These are phyloP conservation scores for Phyllosticta citriasiana DNA, from an alignment of 2,329 filamentous ascomycete species.

Conservation along the genomic window DNA sequence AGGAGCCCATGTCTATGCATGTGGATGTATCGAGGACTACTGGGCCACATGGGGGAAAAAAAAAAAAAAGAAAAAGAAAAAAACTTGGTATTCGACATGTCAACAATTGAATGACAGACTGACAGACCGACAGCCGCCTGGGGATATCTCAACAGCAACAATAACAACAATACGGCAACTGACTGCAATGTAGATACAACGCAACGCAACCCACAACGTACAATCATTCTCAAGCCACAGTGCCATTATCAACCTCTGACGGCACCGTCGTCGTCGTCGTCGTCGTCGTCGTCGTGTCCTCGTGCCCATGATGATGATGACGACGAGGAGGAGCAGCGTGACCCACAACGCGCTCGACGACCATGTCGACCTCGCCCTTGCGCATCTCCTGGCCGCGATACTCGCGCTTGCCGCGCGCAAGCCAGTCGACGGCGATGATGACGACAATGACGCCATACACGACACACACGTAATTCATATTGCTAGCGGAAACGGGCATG, in stretches of 20 bases:
- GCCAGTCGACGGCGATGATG: slow-evolving; percentile 22
- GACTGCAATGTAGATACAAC: not conserved
- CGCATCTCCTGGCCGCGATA: slow-evolving; percentile 22
- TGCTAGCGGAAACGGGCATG: slow-evolving; percentile 20
- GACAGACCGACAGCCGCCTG: no score
- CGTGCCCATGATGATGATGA: not conserved
- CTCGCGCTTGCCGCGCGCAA: slow-evolving; percentile 20
- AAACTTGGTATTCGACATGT: no score
- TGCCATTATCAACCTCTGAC: not conserved
- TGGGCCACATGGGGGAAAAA: no score
- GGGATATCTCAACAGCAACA: not conserved
- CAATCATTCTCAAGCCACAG: not conserved
- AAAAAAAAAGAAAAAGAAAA: no score
- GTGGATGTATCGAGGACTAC: no score
- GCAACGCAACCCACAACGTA: not conserved
- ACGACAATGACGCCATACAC: slow-evolving; percentile 19
- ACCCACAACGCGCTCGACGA: slow-evolving; percentile 7
- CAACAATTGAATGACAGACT: no score
- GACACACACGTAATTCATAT: slow-evolving; percentile 22
- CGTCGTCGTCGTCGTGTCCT: not conserved
- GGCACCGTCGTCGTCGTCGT: not conserved
- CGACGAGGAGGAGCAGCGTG: not conserved
- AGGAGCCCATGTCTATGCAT: no score
- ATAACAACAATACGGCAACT: no score
- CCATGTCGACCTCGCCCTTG: slow-evolving; percentile 17